Evolutionary conservation across 148 eudicot species (phyloP), one percentile per base, ranked within the genome.

Genomic region (Bassia scoparia): DNA sequence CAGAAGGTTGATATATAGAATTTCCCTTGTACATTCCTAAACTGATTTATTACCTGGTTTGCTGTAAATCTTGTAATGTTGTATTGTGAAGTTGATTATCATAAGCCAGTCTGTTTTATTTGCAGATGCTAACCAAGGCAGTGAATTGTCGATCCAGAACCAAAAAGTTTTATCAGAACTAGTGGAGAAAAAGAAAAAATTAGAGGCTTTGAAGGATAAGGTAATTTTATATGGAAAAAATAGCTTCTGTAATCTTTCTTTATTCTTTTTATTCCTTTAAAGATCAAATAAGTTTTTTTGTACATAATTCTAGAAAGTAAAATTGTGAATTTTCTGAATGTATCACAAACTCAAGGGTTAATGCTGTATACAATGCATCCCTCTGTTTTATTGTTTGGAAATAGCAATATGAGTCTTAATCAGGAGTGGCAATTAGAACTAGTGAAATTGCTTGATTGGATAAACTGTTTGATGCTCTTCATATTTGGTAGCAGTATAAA

Each of bases 151-250:
- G 5, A 63, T 37, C 62, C 82, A 84, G 68, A 91, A 88, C 71
- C 74, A 76, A 71, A 79, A 72, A 46, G 70, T 87, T 71, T 63
- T 69, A 7, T 78, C 84, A 41, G 89, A 89, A 75, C 87, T 95
- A 61, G 76, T 80, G 59, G 66, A 73, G 71, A 85, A 84, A 73
- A 87, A 74, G 82, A 86, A 85, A 73, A 81, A 74, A 56, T 70
- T 95, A 80, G 89, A 88, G 49, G 86, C 73, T 70, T 74, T 95
- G 70, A 89, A 81, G 81, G 69, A 81, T 61, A 95, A 95, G 90
- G 98, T 95, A 77, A 74, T 70, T 71, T 35, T 26, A 33, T 70
- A 41, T 27, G 12, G 70, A 64, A 46, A 24, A 14, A 35, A 41
- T 67, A 37, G 17, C 29, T 66, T 33, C 17, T 33, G n/a, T 31